A percentile compares a stretch with the other conserved stretches of the same genome.
phyloP scores from a whole-genome alignment of 306 rosid genomes.

The Citrullus colocynthis region DNA sequence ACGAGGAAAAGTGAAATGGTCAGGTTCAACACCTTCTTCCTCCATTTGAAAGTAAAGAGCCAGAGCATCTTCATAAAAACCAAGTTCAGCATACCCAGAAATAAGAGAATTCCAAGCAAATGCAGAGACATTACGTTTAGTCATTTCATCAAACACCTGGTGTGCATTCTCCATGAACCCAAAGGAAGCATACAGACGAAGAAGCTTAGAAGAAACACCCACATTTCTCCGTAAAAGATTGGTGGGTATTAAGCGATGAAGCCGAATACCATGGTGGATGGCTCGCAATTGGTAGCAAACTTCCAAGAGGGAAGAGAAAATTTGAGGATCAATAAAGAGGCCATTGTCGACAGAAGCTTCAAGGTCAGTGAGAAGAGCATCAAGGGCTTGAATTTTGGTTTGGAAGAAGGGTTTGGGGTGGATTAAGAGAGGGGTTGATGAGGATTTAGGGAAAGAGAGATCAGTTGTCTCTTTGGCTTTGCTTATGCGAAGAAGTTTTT shows the following conservation, averaged over 20 bases:
- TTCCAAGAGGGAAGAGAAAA: constrained; percentile 67
- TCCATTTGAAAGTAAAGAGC: constrained; percentile 90
- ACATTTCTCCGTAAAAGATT: constrained; percentile 36
- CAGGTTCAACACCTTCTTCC: constrained; percentile 67
- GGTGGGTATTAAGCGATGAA: constrained; percentile 58
- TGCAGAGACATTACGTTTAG: constrained; percentile 29
- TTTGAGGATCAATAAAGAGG: constrained; percentile 35
- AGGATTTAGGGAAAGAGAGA: constrained; percentile 44
- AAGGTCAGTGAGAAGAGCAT: constrained; percentile 44
- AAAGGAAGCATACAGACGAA: constrained; percentile 45
- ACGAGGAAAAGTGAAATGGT: constrained; percentile 58
- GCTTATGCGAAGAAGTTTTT: constrained; percentile 19
- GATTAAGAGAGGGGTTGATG: constrained; percentile 54
- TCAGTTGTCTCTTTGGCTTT: constrained; percentile 1
- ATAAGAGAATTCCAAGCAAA: constrained; percentile 87
- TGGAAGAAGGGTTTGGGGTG: constrained; percentile 33
- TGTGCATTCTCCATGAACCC: constrained; percentile 54
- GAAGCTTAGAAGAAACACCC: constrained; percentile 57
- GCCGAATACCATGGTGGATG: constrained; percentile 31
- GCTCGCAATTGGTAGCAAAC: constrained; percentile 49
- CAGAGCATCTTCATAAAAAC: constrained; percentile 57
- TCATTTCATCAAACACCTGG: constrained; percentile 74
- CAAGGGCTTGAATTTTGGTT: constrained; percentile 63
- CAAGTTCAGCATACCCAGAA: constrained; percentile 58
- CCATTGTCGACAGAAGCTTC: constrained; percentile 48